Evolutionary conservation across 495 filamentous ascomycete genomes (phyloP).

Genomic region (Aspergillus ostianus): DNA sequence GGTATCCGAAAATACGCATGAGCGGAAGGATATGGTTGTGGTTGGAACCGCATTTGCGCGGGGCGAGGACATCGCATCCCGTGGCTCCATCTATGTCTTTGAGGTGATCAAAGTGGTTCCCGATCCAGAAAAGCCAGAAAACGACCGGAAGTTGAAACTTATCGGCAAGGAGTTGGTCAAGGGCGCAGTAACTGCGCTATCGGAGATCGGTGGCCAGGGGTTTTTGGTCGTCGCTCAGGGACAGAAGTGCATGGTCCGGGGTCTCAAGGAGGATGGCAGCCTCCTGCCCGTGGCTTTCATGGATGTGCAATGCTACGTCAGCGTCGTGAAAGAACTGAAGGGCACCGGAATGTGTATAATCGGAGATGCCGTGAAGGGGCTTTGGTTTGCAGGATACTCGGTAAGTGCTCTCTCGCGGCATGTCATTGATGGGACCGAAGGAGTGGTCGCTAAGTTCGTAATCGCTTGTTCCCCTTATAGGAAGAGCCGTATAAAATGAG

Average conservation of each 20-base stretch:
- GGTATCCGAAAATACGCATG: conserved; percentile 83
- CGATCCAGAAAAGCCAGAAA: conserved; percentile 80
- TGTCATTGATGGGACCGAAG: not conserved
- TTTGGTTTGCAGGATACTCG: conserved; percentile 93
- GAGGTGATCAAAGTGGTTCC: conserved; percentile 89
- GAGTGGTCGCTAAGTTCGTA: conserved; percentile 2
- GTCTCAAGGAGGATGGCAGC: conserved; percentile 89
- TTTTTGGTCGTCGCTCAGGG: conserved; percentile 90
- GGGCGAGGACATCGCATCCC: conserved; percentile 84
- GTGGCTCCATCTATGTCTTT: conserved; percentile 87
- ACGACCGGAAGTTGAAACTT: conserved; percentile 77
- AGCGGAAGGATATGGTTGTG: conserved; percentile 74
- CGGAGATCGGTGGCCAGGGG: conserved; percentile 85
- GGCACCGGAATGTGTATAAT: conserved; percentile 81
- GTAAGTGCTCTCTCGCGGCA: conserved; percentile 38
- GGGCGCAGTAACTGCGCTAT: conserved; percentile 87
- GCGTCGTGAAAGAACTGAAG: conserved; percentile 72
- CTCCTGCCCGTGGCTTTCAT: conserved; percentile 94
- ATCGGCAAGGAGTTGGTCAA: conserved; percentile 87
- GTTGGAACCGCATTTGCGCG: conserved; percentile 81
- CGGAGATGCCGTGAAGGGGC: conserved; percentile 85
- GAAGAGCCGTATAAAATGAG: conserved; percentile 95
- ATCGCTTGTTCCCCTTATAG: conserved; percentile 22
- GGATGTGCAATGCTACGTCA: conserved; percentile 94
- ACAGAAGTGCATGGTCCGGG: conserved; percentile 95